phyloP scores from a whole-genome alignment of 2,329 filamentous ascomycete species.

The Trichoderma guizhouense region DNA sequence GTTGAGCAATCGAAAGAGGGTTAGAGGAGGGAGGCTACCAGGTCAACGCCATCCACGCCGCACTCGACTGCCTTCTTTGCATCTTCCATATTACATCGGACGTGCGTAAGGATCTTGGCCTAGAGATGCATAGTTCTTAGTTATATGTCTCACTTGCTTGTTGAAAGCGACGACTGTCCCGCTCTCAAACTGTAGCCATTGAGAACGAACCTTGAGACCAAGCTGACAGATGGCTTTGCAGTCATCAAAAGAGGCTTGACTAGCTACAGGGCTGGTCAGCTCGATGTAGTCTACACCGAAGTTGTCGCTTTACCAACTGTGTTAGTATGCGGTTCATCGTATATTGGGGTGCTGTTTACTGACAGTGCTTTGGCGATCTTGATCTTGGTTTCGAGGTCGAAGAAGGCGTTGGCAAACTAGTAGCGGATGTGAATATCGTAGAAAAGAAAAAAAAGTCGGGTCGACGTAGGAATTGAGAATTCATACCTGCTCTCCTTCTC shows the following conservation, averaged over 20 bases:
- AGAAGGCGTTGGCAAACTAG: too few species aligned
- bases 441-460: too few species aligned
- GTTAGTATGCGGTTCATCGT: neutral
- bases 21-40: constrained; percentile 31
- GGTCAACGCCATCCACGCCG: constrained; percentile 69
- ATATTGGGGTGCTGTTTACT: too few species aligned
- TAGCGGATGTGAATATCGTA: too few species aligned
- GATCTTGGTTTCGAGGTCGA: too few species aligned
- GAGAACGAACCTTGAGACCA: constrained; percentile 59
- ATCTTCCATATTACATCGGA: neutral
- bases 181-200: neutral
- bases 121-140: neutral
- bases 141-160: neutral
- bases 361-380: too few species aligned
- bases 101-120: neutral
- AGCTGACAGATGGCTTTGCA: constrained; percentile 94
- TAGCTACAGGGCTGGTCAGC: constrained; percentile 81
- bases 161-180: too few species aligned
- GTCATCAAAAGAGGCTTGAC: constrained; percentile 64
- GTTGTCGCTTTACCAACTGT: neutral
- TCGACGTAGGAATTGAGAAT: too few species aligned
- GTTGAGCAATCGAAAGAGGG: neutral
- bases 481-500: too few species aligned
- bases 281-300: constrained; percentile 60
- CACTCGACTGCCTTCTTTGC: neutral